Base-by-base conservation (phyloP, 179 eudicot species). In the Patellifolia procumbens region DNA sequence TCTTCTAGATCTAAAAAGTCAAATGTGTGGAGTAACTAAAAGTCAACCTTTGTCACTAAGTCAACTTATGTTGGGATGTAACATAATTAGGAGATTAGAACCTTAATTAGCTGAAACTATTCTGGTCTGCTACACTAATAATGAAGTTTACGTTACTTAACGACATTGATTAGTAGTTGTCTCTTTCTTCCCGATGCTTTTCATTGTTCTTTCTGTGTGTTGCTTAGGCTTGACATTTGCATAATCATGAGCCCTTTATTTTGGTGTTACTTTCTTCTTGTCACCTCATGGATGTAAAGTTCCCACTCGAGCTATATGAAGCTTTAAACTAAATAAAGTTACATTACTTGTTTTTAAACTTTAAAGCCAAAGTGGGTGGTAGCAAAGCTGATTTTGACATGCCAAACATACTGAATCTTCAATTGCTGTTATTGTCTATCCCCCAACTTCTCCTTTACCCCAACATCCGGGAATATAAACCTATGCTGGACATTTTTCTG, bases 21-120 rank as follows among this genome's bases (percentile, higher is more conserved):
- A 68, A 75, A 64, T 70, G 68, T 62, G 46, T 75, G 58, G 74
- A 70, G 68, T 70, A 19, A 35, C 24, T 60, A 32, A 16, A 59
- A 51, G 83, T 62, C 59, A 48, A 68, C 62, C 59, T 76, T 73
- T 72, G 52, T 46, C 22, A 28, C 34, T 32, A 49, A 79, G 51
- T 64, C 15, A 63, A 62, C 67, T n/a, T 48, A 49, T 46, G 17
- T 32, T 78, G 60, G 48, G 22, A 73, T 46, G 32, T 48, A 60
- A 51, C 70, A 68, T 28, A 28, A 77, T 73, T 70, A 77, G 28
- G 74, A 49, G 45, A 11, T 42, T 62, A 62, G 43, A 48, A 45
- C 34, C 32, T 56, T 46, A 32, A 39, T 19, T 28, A 67, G 28
- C 32, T 20, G 28, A 35, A 37, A 19, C 7, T 39, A 39, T 1